Percentiles rank a stretch among this genome's conserved stretches.
These are phyloP conservation scores for Microdochium paspali DNA, from an alignment of 2,329 filamentous ascomycete species.

Conservation along the genomic window DNA sequence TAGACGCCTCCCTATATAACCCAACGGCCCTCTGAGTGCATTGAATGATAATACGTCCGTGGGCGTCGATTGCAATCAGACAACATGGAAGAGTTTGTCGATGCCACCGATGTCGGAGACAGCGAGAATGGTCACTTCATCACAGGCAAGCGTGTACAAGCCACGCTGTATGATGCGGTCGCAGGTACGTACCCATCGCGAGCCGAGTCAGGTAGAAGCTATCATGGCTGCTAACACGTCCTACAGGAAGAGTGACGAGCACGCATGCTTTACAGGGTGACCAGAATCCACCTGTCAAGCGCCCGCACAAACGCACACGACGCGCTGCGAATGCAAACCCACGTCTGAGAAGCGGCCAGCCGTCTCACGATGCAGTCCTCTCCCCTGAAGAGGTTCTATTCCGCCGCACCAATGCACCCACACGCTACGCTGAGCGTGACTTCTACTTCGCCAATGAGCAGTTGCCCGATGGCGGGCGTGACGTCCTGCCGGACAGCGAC, in stretches of 20 bases:
- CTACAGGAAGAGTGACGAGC: neutral
- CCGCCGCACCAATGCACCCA: slow-evolving; percentile 51
- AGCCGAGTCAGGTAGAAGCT: neutral
- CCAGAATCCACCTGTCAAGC: neutral
- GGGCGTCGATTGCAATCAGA: too few species aligned
- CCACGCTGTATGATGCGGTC: slow-evolving; percentile 64
- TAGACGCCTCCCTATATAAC: neutral
- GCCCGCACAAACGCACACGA: neutral
- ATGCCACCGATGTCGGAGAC: slow-evolving; percentile 9
- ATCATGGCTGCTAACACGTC: slow-evolving; percentile 5
- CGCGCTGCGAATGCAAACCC: neutral
- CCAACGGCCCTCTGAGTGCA: too few species aligned
- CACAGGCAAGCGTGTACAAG: slow-evolving; percentile 15
- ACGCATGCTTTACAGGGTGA: neutral
- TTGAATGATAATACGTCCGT: too few species aligned
- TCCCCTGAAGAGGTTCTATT: slow-evolving; percentile 67
- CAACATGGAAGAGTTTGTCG: neutral
- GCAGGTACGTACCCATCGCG: slow-evolving; percentile 43
- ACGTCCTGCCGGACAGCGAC: slow-evolving; percentile 55
- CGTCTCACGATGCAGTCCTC: slow-evolving; percentile 26
- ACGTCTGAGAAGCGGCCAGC: neutral
- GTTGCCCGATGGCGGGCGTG: slow-evolving; percentile 34
- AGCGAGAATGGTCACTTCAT: slow-evolving; percentile 8
- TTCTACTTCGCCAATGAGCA: slow-evolving; percentile 58
- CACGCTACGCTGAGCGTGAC: slow-evolving; percentile 61